A percentile compares a stretch with the other conserved stretches of the same genome.
These are phyloP conservation scores for Saccharomycopsis sp. DNA, from an alignment of 805 yeast species.

Conservation along the genomic window DNA sequence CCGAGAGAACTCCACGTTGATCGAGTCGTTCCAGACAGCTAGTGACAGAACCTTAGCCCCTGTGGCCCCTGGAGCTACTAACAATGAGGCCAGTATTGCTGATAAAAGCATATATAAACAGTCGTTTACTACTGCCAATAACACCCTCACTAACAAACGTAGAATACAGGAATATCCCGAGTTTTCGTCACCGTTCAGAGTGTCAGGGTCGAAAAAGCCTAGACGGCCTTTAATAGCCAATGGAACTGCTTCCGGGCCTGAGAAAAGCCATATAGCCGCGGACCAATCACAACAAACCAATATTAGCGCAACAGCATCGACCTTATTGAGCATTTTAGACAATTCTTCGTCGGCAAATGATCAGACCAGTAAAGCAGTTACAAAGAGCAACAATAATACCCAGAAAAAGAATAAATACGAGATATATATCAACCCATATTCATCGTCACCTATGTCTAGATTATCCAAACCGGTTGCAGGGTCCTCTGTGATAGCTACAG, in stretches of 20 bases:
- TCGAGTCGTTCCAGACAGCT: background rate
- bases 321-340: constrained; percentile 13
- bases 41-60: background rate
- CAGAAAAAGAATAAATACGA: constrained; percentile 7
- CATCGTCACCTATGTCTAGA: constrained; percentile 7
- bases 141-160: background rate
- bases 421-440: constrained; percentile 17
- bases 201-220: constrained; percentile 4
- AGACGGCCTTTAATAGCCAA: background rate
- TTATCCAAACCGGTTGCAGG: background rate
- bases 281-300: background rate
- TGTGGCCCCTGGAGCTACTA: background rate
- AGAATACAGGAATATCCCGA: constrained; percentile 9
- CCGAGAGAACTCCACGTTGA: background rate
- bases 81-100: background rate
- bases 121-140: background rate
- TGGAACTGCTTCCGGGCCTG: background rate
- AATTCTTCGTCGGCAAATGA: background rate
- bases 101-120: background rate
- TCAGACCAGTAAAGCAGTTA: background rate
- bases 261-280: too few relatives aligned
- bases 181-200: constrained; percentile 14
- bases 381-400: background rate
- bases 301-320: constrained; percentile 10
- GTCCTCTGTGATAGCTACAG: too few relatives aligned